Percentiles rank a stretch among this genome's conserved stretches.
These are phyloP conservation scores for Pistacia atlantica DNA, from an alignment of 345 rosid species.

Conservation along the genomic window DNA sequence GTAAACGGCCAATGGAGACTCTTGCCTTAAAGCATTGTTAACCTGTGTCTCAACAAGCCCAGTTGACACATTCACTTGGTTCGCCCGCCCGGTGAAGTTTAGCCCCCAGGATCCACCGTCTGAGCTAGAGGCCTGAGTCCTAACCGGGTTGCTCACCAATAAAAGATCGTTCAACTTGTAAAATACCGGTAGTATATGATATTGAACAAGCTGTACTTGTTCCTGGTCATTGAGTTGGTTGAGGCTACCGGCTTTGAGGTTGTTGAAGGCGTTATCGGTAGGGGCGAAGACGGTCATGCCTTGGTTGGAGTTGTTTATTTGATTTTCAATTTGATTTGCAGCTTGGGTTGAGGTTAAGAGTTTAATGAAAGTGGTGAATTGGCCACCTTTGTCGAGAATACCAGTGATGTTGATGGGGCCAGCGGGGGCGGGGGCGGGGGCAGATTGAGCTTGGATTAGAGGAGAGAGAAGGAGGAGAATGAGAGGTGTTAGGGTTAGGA, in stretches of 20 bases:
- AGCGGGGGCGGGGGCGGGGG: constrained; percentile 49
- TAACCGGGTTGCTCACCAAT: constrained; percentile 74
- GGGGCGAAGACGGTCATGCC: constrained; percentile 88
- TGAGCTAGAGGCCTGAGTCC: constrained; percentile 60
- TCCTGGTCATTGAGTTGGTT: constrained; percentile 45
- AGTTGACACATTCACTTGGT: constrained; percentile 79
- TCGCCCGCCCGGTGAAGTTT: constrained; percentile 64
- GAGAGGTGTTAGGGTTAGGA: constrained; percentile 11
- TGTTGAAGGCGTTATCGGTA: constrained; percentile 82
- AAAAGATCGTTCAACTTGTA: constrained; percentile 54
- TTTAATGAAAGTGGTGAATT: constrained; percentile 57
- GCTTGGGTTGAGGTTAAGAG: constrained; percentile 60
- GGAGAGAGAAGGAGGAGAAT: constrained; percentile 41
- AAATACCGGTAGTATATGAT: constrained; percentile 63
- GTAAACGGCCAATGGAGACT: constrained; percentile 72
- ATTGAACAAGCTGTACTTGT: constrained; percentile 62
- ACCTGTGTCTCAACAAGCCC: constrained; percentile 65
- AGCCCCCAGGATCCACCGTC: constrained; percentile 52
- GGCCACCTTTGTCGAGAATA: constrained; percentile 69
- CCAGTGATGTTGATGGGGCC: constrained; percentile 74
- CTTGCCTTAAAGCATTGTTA: constrained; percentile 52
- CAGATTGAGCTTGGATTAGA: constrained; percentile 32
- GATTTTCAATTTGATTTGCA: constrained; percentile 55
- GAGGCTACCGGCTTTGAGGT: constrained; percentile 54
- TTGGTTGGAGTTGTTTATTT: constrained; percentile 69